Percentiles rank a stretch among this genome's conserved stretches.
phyloP scores from a whole-genome alignment of 805 yeast genomes.

The Candida coquimbonensis region DNA sequence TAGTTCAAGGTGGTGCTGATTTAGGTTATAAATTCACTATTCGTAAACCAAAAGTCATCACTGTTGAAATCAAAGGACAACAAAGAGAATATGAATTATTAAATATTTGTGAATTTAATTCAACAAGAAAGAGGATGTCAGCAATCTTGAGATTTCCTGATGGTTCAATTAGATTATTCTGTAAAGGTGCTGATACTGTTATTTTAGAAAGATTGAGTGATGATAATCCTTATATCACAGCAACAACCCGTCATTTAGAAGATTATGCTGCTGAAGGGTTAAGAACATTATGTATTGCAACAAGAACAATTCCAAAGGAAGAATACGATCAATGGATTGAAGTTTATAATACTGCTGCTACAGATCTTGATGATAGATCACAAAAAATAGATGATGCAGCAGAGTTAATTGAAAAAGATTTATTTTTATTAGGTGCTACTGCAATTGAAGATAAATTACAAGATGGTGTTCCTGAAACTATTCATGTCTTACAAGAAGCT shows the following conservation, averaged over 20 bases:
- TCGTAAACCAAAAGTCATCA: constrained; percentile 78
- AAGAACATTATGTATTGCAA: constrained; percentile 89
- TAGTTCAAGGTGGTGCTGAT: constrained; percentile 92
- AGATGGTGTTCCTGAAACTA: constrained; percentile 98
- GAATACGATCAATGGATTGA: constrained; percentile 71
- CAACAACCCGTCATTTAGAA: constrained; percentile 82
- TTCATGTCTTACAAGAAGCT: constrained; percentile 89
- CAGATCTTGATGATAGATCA: constrained; percentile 68
- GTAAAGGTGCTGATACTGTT: constrained; percentile 98
- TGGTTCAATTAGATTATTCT: constrained; percentile 78
- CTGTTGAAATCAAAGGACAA: constrained; percentile 45
- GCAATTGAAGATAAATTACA: constrained; percentile 97
- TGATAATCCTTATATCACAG: constrained; percentile 71
- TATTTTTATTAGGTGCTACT: constrained; percentile 88
- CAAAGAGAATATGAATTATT: constrained; percentile 67
- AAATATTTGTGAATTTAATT: constrained; percentile 92
- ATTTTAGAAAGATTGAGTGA: constrained; percentile 75
- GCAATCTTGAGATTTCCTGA: constrained; percentile 93
- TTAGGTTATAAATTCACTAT: constrained; percentile 79
- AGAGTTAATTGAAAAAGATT: constrained; percentile 73
- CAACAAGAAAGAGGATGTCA: constrained; percentile 97
- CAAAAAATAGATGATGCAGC: constrained; percentile 83
- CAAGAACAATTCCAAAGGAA: constrained; percentile 67
- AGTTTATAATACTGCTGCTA: constrained; percentile 70
- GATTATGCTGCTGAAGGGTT: constrained; percentile 96